Conservation (phyloP, 768 basidiomycete species). For the Tricholomella constricta region DNA sequence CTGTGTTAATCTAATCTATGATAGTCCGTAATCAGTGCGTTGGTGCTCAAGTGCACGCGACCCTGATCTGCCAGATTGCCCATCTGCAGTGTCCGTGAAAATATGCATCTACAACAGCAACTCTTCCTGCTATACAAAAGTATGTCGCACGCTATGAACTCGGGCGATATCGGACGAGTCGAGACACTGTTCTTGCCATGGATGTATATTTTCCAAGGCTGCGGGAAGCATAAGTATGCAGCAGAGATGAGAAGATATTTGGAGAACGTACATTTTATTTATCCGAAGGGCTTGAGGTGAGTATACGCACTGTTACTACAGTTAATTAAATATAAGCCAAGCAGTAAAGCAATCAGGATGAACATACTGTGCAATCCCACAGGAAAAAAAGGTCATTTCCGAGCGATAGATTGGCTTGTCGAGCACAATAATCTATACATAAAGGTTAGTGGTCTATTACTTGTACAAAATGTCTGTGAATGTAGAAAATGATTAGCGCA, state of each 20-base stretch:
- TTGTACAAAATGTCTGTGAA: background rate
- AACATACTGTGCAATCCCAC: slow-evolving; percentile 40
- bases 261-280: slow-evolving; percentile 23
- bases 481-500: slow-evolving; percentile 18
- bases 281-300: slow-evolving; percentile 16
- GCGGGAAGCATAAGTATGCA: slow-evolving; percentile 37
- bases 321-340: no score
- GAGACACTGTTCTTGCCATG: slow-evolving; percentile 26
- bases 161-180: slow-evolving; percentile 30
- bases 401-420: slow-evolving; percentile 40
- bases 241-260: slow-evolving; percentile 27
- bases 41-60: no score
- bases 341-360: slow-evolving; percentile 24
- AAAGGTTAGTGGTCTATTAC: slow-evolving; percentile 31
- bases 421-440: slow-evolving; percentile 46
- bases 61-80: no score
- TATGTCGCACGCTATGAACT: slow-evolving; percentile 31
- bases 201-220: slow-evolving; percentile 29
- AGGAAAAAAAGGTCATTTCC: slow-evolving; percentile 29
- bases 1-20: no score
- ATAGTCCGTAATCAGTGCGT: no score
- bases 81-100: slow-evolving; percentile 28
- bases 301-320: background rate
- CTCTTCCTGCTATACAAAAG: slow-evolving; percentile 40
- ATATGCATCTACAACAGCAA: slow-evolving; percentile 28